Evolutionary conservation across 805 yeast genomes (phyloP).

Genomic region (Candida coleopterorum): DNA sequence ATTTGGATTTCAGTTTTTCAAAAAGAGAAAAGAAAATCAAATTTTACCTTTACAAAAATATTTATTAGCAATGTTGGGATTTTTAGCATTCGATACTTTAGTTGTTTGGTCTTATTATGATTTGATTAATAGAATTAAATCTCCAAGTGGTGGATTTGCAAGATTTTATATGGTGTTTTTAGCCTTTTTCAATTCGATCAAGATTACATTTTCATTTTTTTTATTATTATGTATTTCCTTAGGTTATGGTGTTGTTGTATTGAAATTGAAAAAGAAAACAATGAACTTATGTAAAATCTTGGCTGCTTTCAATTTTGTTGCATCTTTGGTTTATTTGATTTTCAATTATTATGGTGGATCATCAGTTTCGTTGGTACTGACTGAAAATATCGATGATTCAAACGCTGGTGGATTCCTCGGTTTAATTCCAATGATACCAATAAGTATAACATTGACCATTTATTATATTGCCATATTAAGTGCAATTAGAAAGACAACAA

Average conservation of each 20-base stretch:
- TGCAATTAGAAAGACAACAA: conserved; percentile 71
- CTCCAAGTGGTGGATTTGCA: conserved; percentile 54
- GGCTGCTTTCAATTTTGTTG: conserved; percentile 34
- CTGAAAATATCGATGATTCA: conserved; percentile 43
- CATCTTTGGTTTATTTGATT: conserved; percentile 31
- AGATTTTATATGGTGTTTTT: conserved; percentile 68
- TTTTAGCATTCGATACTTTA: conserved; percentile 78
- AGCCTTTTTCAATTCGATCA: conserved; percentile 72
- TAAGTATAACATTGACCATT: conserved; percentile 59
- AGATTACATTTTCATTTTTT: conserved; percentile 85
- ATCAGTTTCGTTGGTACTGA: conserved; percentile 16
- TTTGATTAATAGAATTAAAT: conserved; percentile 57
- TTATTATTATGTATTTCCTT: conserved; percentile 76
- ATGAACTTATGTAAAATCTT: conserved; percentile 59
- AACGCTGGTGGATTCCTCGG: conserved; percentile 43
- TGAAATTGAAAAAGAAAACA: conserved; percentile 67
- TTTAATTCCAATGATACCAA: conserved; percentile 64
- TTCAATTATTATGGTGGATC: conserved; percentile 29
- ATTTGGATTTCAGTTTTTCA: conserved; percentile 80
- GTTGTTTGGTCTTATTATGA: conserved; percentile 91
- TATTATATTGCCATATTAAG: conserved; percentile 74
- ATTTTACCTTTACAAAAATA: conserved; percentile 87
- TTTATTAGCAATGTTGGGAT: conserved; percentile 77
- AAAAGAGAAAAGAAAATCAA: conserved; percentile 69
- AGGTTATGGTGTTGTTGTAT: conserved; percentile 93